A percentile compares a stretch with the other conserved stretches of the same genome.
Conservation (phyloP, 2,329 filamentous ascomycete genomes). For the Colletotrichum orbiculare region DNA sequence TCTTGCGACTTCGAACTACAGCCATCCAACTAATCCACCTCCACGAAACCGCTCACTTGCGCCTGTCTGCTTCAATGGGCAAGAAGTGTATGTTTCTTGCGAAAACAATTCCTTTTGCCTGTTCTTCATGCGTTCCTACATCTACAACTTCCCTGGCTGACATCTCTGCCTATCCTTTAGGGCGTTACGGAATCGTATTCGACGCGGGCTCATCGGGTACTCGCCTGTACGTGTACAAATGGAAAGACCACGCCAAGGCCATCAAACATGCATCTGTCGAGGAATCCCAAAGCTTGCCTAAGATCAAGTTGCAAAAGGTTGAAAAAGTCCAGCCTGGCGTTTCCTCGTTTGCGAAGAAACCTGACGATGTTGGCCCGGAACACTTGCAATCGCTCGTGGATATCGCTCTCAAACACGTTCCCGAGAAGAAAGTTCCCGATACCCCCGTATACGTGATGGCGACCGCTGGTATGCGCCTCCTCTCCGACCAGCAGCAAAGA, state of each 20-base stretch:
- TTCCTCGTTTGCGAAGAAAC: constrained; percentile 86
- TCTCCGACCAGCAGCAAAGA: constrained; percentile 78
- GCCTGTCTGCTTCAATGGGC: constrained; percentile 43
- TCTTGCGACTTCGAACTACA: not conserved
- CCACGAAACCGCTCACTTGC: constrained; percentile 20
- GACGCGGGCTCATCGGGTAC: constrained; percentile 98
- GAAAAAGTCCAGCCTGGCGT: constrained; percentile 96
- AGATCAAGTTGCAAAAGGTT: constrained; percentile 85
- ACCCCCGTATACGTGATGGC: constrained; percentile 96
- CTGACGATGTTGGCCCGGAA: constrained; percentile 80
- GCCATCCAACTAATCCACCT: not conserved
- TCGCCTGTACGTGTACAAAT: constrained; percentile 92
- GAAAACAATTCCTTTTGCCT: not conserved
- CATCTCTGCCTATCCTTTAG: constrained; percentile 45
- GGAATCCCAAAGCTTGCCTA: constrained; percentile 77
- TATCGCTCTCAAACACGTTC: constrained; percentile 84
- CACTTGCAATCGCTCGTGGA: constrained; percentile 84
- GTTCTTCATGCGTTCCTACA: not conserved
- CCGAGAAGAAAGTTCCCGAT: constrained; percentile 77
- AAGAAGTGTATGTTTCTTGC: constrained; percentile 48
- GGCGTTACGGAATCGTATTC: constrained; percentile 90
- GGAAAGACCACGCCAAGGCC: constrained; percentile 81
- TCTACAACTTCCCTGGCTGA: not conserved
- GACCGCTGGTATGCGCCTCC: constrained; percentile 92
- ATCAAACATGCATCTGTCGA: constrained; percentile 59